Base-by-base conservation (phyloP, 1,284 basidiomycete genomes). In the Pseudozyma sp. region DNA sequence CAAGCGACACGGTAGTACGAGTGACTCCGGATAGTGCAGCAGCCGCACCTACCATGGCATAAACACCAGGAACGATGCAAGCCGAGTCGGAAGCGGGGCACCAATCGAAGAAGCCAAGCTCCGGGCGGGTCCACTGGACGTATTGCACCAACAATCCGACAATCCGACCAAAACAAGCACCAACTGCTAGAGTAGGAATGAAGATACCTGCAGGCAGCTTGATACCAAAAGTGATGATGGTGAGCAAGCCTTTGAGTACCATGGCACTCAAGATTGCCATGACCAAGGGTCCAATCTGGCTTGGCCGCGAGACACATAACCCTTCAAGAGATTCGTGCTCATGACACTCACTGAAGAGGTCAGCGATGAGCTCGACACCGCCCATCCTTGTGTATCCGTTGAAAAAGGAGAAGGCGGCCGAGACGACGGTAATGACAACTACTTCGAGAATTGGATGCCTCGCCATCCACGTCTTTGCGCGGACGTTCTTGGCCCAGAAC, bases 331-430 rank as follows among this genome's bases (percentile, higher is more conserved):
- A 75, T 47, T 82, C 78, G 91, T 92, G 85, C 91, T 92, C 59
- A 44, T 76, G 72, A 64, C 73, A 86, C 82, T 70, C 78, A 69
- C 75, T 80, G 63, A 86, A 85, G 18, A 86, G 77, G 34, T 87
- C 86, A 31, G 79, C 84, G 47, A 99, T 92, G 16, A 98, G 90
- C 84, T 98, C 95, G 11, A 95, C 95, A 2, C 95, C 95, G 49
- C 94, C 92, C 91, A 97, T 95, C 36, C 92, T 90, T 6, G 93
- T 92, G 83, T 92, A 97, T 0, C 92, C 92, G 85, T 97, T 97
- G 67, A 93, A 86, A 87, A 95, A 97, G 76, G 92, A 92, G 91
- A 90, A 1, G 93, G 43, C 49, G 7, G 58, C 59, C 47, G 80
- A 59, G 52, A 60, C 52, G 11, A 62, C 85, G 67, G 90, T 80